phyloP scores from a whole-genome alignment of 306 rosid genomes.

The Castanopsis chinensis region DNA sequence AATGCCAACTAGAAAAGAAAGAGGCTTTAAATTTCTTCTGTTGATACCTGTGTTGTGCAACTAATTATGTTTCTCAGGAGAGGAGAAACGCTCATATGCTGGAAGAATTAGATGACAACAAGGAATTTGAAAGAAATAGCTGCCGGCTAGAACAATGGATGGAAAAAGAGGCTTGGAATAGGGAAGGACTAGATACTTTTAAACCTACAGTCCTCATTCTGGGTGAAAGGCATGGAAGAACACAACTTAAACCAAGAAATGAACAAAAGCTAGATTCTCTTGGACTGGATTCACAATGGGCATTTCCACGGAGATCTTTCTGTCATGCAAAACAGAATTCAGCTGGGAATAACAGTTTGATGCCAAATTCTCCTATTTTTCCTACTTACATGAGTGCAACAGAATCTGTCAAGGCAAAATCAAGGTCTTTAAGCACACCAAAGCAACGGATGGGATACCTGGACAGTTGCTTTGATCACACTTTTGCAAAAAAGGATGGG shows the following conservation, averaged over 20 bases:
- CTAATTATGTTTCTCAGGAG: slow-evolving; percentile 40
- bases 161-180: slow-evolving; percentile 29
- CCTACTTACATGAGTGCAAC: slow-evolving; percentile 57
- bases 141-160: slow-evolving; percentile 43
- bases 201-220: slow-evolving; percentile 18
- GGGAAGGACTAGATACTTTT: slow-evolving; percentile 13
- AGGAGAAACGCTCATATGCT: slow-evolving; percentile 38
- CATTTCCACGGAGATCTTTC: slow-evolving; percentile 59
- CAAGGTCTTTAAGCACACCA: slow-evolving; percentile 68
- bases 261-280: slow-evolving; percentile 25
- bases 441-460: slow-evolving; percentile 49
- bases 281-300: slow-evolving; percentile 27
- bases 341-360: slow-evolving; percentile 30
- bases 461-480: slow-evolving; percentile 33
- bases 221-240: slow-evolving; percentile 24
- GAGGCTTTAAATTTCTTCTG: not conserved
- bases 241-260: slow-evolving; percentile 20
- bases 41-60: not conserved
- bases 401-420: slow-evolving; percentile 62
- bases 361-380: slow-evolving; percentile 52
- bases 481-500: slow-evolving; percentile 18
- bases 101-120: slow-evolving; percentile 34
- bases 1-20: not conserved
- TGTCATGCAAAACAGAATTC: slow-evolving; percentile 37
- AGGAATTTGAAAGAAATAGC: slow-evolving; percentile 35